A percentile compares a stretch with the other conserved stretches of the same genome.
These are phyloP conservation scores for Plasmodium knowlesi DNA, from an alignment of 169 alveolate species.

Conservation along the genomic window DNA sequence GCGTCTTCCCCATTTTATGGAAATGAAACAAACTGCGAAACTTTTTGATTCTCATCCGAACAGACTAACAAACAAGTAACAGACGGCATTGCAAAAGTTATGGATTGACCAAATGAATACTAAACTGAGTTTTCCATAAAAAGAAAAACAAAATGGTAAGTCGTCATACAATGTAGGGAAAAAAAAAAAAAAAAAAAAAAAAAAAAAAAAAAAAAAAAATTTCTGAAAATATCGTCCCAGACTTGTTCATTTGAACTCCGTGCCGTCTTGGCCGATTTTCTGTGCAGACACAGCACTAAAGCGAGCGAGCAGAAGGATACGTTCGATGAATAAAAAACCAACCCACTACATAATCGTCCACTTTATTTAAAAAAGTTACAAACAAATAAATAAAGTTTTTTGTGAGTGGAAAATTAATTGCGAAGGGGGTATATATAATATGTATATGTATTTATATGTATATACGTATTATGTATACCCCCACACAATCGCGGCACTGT, in stretches of 20 bases:
- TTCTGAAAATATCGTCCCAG: background rate
- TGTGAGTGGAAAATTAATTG: conserved; percentile 41
- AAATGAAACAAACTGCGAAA: background rate
- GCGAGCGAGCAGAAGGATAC: background rate
- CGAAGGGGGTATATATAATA: background rate
- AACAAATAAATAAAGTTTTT: conserved; percentile 47
- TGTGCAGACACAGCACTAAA: background rate
- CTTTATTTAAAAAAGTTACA: conserved; percentile 35
- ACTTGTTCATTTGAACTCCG: background rate
- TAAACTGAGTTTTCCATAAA: background rate
- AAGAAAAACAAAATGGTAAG: background rate
- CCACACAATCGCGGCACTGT: background rate
- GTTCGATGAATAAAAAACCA: background rate
- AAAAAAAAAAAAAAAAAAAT: background rate
- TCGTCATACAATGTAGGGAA: background rate
- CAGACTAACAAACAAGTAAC: background rate
- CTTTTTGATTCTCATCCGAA: background rate
- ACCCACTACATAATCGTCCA: conserved; percentile 68
- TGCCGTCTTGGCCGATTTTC: background rate
- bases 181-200: background rate
- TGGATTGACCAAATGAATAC: background rate
- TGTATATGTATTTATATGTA: background rate
- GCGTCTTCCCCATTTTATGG: background rate
- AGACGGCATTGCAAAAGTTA: background rate
- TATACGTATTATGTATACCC: background rate